phyloP scores from a whole-genome alignment of 1,284 basidiomycete genomes.

The Trametes versicolor region DNA sequence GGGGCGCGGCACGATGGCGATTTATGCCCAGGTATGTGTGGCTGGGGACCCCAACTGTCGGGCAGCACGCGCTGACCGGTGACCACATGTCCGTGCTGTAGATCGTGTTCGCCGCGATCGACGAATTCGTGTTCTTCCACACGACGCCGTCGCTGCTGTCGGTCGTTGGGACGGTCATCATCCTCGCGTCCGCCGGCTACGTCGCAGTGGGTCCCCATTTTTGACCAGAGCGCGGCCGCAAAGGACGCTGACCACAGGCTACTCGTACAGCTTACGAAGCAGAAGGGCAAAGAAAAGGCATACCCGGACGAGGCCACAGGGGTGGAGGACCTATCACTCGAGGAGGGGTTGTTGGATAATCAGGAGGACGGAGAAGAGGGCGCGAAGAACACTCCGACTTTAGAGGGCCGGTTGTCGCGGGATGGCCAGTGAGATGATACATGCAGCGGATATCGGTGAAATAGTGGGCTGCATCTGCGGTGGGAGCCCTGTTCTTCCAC shows the following conservation, averaged over 20 bases:
- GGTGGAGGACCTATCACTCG: constrained; percentile 42
- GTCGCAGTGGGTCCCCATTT: constrained; percentile 58
- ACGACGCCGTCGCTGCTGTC: constrained; percentile 60
- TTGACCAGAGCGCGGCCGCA: background rate
- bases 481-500: too few species aligned
- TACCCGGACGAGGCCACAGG: constrained; percentile 20
- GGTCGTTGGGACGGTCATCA: constrained; percentile 64
- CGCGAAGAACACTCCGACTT: constrained; percentile 48
- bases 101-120: constrained; percentile 69
- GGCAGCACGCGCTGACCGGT: constrained; percentile 5
- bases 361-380: constrained; percentile 21
- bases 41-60: background rate
- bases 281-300: constrained; percentile 36
- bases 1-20: constrained; percentile 65
- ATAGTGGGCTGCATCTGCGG: too few species aligned
- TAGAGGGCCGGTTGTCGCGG: constrained; percentile 44
- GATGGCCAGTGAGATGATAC: background rate
- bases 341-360: constrained; percentile 45
- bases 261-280: constrained; percentile 13
- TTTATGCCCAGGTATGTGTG: constrained; percentile 65
- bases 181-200: constrained; percentile 66
- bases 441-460: too few species aligned
- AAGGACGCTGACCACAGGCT: background rate
- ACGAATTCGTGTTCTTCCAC: constrained; percentile 70
- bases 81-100: constrained; percentile 41